Evolutionary conservation across 2,329 filamentous ascomycete species (phyloP), one percentile per base, ranked within the genome.

Genomic region (Ophiostoma australiae): DNA sequence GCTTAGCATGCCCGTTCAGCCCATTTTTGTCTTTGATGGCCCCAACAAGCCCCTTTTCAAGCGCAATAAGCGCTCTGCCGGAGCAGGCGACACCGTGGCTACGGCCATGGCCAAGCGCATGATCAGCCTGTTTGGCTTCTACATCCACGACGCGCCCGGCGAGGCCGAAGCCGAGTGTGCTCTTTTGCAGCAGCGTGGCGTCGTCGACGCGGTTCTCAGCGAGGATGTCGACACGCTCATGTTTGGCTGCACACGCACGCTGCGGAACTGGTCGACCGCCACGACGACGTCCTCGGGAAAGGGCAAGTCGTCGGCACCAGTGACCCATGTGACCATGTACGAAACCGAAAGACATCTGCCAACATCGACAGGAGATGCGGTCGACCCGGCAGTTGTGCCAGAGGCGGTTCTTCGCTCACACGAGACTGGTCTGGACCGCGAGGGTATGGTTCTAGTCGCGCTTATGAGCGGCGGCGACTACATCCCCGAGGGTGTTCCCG

Each of bases 81-180:
- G 87, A 2, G 81, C 87, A 76, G 85, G 91, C 69, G 87, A 90
- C 77, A 84, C 86, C 70, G 82, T 93, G 72, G 85, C 92, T 73
- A 88, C 89, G 52, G 89, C 91, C 65, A 87, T 93, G 73, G 93
- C 92, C 0, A 97, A 97, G 80, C 88, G 91, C 67, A 81, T 98
- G 5, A 88, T 98, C 67, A 89, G 90, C 68, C 83, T 95, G 0
- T 97, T 98, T 79, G 93, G 91, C 0, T 96, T 97, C 77, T 87
- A 89, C 1, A 86, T 87, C 68, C 93, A 98, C 78, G 88, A 93
- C 76, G 95, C 95, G 6, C 95, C 94, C 0, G 95, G 95, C 11
- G 95, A 99, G 78, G 95, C 94, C 3, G 95, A 99, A 78, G 95
- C 95, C 1, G 95, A 99, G 80, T 99, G 95, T 75, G 95, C 95